Percentiles rank a stretch among this genome's conserved stretches.
Evolutionary conservation across 768 basidiomycete genomes (phyloP).

Genomic region (Mycena filopes): DNA sequence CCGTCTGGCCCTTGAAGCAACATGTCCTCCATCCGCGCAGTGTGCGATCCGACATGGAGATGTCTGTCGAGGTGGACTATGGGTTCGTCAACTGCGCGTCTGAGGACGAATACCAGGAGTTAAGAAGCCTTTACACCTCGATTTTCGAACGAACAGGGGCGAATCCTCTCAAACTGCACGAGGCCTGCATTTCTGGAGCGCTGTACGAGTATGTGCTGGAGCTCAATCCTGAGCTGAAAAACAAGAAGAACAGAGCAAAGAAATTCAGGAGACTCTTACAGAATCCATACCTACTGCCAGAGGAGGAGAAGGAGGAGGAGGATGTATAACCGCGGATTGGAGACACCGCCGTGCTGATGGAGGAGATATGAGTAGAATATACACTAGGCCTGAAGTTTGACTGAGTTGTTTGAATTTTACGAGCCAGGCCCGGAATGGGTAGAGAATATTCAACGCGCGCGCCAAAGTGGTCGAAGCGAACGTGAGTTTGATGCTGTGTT

Average conservation of each 20-base stretch:
- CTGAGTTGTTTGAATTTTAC: too few relatives aligned
- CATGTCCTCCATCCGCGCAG: slow-evolving; percentile 31
- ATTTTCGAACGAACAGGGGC: slow-evolving; percentile 40
- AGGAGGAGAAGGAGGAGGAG: too few relatives aligned
- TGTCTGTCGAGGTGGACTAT: slow-evolving; percentile 42
- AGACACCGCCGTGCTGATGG: too few relatives aligned
- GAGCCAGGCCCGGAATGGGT: too few relatives aligned
- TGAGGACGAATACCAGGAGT: slow-evolving; percentile 36
- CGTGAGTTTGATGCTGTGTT: too few relatives aligned
- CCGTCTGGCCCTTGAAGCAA: slow-evolving; percentile 53
- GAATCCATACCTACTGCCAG: slow-evolving; percentile 41
- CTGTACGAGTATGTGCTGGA: slow-evolving; percentile 41
- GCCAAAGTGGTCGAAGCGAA: too few relatives aligned
- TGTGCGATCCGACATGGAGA: slow-evolving; percentile 9
- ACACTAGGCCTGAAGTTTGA: too few relatives aligned
- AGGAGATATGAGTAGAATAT: too few relatives aligned
- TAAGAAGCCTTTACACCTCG: slow-evolving; percentile 46
- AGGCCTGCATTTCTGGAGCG: slow-evolving; percentile 45
- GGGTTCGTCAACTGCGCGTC: slow-evolving; percentile 48
- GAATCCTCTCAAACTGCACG: slow-evolving; percentile 48
- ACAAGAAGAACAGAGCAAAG: slow-evolving; percentile 33
- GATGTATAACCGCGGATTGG: too few relatives aligned
- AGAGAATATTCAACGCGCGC: too few relatives aligned
- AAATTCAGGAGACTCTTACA: slow-evolving; percentile 43
- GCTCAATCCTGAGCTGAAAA: slow-evolving; percentile 35